phyloP scores from a whole-genome alignment of 306 rosid species.

The Prinsepia uniflora region DNA sequence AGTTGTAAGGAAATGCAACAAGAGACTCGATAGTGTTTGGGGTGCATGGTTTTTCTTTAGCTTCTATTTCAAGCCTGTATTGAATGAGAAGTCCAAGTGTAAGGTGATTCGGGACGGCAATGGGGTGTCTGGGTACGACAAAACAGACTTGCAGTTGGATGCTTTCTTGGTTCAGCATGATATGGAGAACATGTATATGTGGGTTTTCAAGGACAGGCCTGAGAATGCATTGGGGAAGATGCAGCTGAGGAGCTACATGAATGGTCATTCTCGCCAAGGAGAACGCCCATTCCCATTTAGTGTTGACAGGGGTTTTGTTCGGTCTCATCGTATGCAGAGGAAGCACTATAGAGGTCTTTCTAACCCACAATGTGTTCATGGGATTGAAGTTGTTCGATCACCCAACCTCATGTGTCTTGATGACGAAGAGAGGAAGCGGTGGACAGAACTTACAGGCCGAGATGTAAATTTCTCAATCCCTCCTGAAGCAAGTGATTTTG shows the following conservation, averaged over 20 bases:
- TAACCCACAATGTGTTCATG: slow-evolving; percentile 62
- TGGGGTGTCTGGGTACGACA: slow-evolving; percentile 49
- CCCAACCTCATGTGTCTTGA: slow-evolving; percentile 49
- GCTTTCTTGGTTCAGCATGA: slow-evolving; percentile 65
- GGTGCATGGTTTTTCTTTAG: slow-evolving; percentile 67
- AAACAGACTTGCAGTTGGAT: slow-evolving; percentile 55
- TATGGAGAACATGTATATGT: slow-evolving; percentile 70
- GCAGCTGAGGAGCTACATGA: slow-evolving; percentile 69
- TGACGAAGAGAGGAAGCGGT: slow-evolving; percentile 51
- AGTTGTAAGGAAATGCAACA: slow-evolving; percentile 46
- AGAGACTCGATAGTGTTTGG: slow-evolving; percentile 55
- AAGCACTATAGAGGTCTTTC: slow-evolving; percentile 68
- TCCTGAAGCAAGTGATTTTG: slow-evolving; percentile 53
- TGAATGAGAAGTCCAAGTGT: slow-evolving; percentile 47
- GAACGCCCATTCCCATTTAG: slow-evolving; percentile 60
- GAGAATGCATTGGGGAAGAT: slow-evolving; percentile 61
- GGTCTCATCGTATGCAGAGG: slow-evolving; percentile 64
- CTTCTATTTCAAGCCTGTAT: slow-evolving; percentile 56
- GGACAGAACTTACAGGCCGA: slow-evolving; percentile 64
- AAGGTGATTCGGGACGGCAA: slow-evolving; percentile 39
- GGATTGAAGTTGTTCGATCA: slow-evolving; percentile 51
- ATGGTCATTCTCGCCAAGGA: slow-evolving; percentile 68
- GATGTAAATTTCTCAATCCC: slow-evolving; percentile 53
- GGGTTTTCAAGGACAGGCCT: slow-evolving; percentile 70
- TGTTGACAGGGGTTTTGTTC: slow-evolving; percentile 54